Evolutionary conservation across 805 yeast species (phyloP), one percentile per base, ranked within the genome.

Genomic region (Candida tallmaniae): DNA sequence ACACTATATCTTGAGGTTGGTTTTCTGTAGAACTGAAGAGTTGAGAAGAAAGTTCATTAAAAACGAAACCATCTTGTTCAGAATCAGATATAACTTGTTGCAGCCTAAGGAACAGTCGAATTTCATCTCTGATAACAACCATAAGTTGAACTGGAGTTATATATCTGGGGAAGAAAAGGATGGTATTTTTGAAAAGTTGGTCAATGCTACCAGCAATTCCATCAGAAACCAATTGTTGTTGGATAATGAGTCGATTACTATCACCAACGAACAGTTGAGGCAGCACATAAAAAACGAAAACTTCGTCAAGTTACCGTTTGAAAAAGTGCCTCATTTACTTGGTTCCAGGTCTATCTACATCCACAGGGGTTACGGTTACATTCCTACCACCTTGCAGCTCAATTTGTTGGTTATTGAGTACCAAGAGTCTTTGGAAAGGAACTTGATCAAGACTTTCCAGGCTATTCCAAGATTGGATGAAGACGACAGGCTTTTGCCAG

Each of bases 21-120:
- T 95, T 29, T 93, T 93, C 54, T 85, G 97, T 53, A 78, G 95
- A 42, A 75, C 78, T 3, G 85, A 84, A 32, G 97, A 90, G 40
- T 69, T 89, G 32, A 73, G 97, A 42, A 75, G 71, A 23, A 76
- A 90, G 52, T 90, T 93, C 49, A 66, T 85, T 21, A 74, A 77
- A 45, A 78, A 88, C 21, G 99, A 93, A 54, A 66, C 83, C 0
- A 60, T 71, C 10, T 64, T 93, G 26, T 88, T 93, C 61, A 78
- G 74, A 50, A 62, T 88, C 30, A 70, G 98, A 42, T 90, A 74
- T 54, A 71, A 71, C 41, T 57, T 70, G 52, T 65, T 85, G 38
- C 80, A 81, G 23, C 64, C 74, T 0, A 54, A 58, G 5, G 96
- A 88, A 46, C 89, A 84, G 46, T 68, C 70, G 27, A 76, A 72